Base-by-base conservation (phyloP, 2,329 filamentous ascomycete species). In the Neonectria sp. region DNA sequence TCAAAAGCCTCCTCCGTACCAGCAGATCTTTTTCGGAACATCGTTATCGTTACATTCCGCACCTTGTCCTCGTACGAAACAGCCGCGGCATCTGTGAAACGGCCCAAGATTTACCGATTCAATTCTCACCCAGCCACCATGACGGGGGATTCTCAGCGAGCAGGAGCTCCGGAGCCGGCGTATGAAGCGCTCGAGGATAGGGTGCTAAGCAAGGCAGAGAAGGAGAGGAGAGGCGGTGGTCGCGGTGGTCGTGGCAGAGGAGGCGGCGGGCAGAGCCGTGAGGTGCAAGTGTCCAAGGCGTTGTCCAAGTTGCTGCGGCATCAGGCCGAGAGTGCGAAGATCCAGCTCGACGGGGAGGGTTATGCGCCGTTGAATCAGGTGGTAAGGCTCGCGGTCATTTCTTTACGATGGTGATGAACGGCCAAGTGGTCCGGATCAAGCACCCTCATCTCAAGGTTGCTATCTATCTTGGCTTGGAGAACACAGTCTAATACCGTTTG, bases 341-440 rank as follows among this genome's bases (percentile, higher is more conserved):
- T 92, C 53, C 73, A 78, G 73, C 83, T 91, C 8, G 89, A 92
- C 74, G 79, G 73, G 2, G 88, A 90, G 75, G 90, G 90, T 0
- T 92, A 83, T 76, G 90, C 89, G 48, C 81, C 83, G 51, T 77
- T 91, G 63, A 86, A 89, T 70, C 79, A 82, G 64, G 90, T 91
- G 77, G 88, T 90, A 76, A 85, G 88, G 86, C 24, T 58, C 60
- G 6, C 31, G 6, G 29, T 29, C 8, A 12, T 40, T 21, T 29
- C 31, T 31, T 27, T 24, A 17, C 21, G 25, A 25, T 24, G 12
- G 33, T 31, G 33, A 37, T 49, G 48, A 31, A 6, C 33, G 53
- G 49, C 33, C 31, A 31, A 53, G 51, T 53, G 51, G 31, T n/a
- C 9, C n/a, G 6, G 29, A 21, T 40, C 21, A 35, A 13, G 51